Evolutionary conservation across 306 rosid genomes (phyloP).

Genomic region (Gynostemma pentaphyllum): DNA sequence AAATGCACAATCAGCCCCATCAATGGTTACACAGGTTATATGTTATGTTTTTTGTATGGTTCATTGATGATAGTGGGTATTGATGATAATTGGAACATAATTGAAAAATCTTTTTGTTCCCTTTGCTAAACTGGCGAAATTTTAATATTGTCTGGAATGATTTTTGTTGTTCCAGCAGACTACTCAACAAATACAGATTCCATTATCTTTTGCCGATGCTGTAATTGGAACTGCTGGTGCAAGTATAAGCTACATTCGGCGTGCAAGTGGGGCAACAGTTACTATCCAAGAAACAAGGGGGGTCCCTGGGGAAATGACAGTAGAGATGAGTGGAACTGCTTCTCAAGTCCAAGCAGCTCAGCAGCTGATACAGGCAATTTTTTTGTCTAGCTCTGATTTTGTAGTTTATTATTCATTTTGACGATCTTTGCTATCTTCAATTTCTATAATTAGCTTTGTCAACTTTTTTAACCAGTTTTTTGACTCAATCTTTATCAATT

Average conservation of each 20-base stretch:
- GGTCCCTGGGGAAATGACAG: slow-evolving; percentile 98
- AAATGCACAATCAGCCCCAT: slow-evolving; percentile 68
- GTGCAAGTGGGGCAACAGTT: slow-evolving; percentile 95
- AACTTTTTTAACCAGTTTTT: neutral
- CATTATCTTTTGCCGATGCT: slow-evolving; percentile 89
- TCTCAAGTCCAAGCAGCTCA: slow-evolving; percentile 93
- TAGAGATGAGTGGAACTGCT: slow-evolving; percentile 91
- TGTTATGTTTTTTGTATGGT: neutral
- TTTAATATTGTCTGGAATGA: neutral
- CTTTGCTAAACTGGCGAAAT: neutral
- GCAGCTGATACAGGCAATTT: slow-evolving; percentile 83
- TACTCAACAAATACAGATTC: slow-evolving; percentile 92
- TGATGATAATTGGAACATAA: neutral
- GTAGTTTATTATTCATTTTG: slow-evolving; percentile 2
- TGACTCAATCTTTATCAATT: neutral
- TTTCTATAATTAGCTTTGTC: too few species aligned
- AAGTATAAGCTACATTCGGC: slow-evolving; percentile 86
- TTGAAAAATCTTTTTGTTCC: neutral
- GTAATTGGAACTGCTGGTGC: slow-evolving; percentile 96
- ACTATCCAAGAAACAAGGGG: slow-evolving; percentile 95
- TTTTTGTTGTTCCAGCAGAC: slow-evolving; percentile 39
- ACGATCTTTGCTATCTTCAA: neutral
- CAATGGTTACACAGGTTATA: slow-evolving; percentile 75
- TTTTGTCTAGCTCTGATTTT: slow-evolving; percentile 6
- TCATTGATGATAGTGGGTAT: too few species aligned